Conservation (phyloP, 441 rosid species). For the Pelargonium citronellum region DNA sequence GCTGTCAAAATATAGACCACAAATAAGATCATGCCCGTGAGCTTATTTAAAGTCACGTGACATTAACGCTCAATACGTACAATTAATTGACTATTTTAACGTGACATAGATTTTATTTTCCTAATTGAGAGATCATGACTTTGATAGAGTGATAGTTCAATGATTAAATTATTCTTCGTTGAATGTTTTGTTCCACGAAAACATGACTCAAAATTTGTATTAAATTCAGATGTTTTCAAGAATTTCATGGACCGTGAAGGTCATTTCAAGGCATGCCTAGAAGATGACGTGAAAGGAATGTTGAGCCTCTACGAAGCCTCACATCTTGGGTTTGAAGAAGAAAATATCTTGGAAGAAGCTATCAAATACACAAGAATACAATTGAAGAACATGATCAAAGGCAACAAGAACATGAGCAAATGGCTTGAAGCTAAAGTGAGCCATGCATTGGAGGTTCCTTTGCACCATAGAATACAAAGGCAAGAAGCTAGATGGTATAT, state of each 20-base stretch:
- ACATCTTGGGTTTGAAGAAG: slow-evolving; percentile 26
- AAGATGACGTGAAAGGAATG: slow-evolving; percentile 21
- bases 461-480: slow-evolving; percentile 26
- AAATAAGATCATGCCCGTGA: too few species aligned
- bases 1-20: background rate
- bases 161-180: too few species aligned
- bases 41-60: too few species aligned
- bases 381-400: slow-evolving; percentile 16
- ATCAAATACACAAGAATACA: slow-evolving; percentile 7
- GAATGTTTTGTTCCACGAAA: too few species aligned
- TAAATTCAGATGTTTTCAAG: slow-evolving; percentile 28
- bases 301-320: slow-evolving; percentile 30
- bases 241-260: slow-evolving; percentile 28
- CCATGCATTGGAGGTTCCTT: slow-evolving; percentile 37
- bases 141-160: too few species aligned
- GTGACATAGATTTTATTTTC: too few species aligned
- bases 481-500: slow-evolving; percentile 36
- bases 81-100: too few species aligned
- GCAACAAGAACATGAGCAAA: background rate
- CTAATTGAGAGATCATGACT: too few species aligned
- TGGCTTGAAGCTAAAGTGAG: slow-evolving; percentile 9
- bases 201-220: background rate
- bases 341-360: slow-evolving; percentile 24
- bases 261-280: slow-evolving; percentile 11
- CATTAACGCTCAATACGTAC: too few species aligned